Conservation (phyloP, 805 yeast genomes). For the Saturnispora diversa region DNA sequence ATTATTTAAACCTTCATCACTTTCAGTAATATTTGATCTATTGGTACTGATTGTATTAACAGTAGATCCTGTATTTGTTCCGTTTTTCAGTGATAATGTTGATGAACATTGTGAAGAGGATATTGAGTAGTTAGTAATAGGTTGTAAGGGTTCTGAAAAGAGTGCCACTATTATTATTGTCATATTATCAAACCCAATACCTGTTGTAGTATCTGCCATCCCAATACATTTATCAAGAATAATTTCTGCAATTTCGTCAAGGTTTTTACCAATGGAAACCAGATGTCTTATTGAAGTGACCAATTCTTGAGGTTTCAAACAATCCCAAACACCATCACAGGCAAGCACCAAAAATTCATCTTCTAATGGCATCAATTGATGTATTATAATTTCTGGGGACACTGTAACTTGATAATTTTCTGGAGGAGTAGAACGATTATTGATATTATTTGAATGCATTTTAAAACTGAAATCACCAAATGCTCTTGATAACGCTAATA, state of each 20-base stretch:
- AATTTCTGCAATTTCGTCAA: slow-evolving; percentile 51
- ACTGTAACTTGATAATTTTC: slow-evolving; percentile 76
- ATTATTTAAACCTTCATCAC: slow-evolving; percentile 31
- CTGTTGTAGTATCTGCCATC: slow-evolving; percentile 66
- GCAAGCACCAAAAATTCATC: slow-evolving; percentile 71
- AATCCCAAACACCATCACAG: slow-evolving; percentile 83
- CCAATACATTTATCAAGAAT: slow-evolving; percentile 58
- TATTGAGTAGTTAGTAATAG: background rate
- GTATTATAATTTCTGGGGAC: slow-evolving; percentile 66
- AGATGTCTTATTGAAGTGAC: slow-evolving; percentile 48
- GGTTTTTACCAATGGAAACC: slow-evolving; percentile 46
- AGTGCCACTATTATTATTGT: slow-evolving; percentile 51
- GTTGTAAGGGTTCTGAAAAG: background rate
- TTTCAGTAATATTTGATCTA: slow-evolving; percentile 1
- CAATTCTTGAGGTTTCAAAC: slow-evolving; percentile 49
- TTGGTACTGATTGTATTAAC: background rate
- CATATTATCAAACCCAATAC: slow-evolving; percentile 80
- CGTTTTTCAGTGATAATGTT: background rate
- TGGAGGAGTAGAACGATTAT: slow-evolving; percentile 33
- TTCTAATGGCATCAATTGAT: slow-evolving; percentile 39
- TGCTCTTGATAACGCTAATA: slow-evolving; percentile 49
- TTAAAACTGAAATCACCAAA: slow-evolving; percentile 62
- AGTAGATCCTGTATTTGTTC: slow-evolving; percentile 6
- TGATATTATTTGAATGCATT: slow-evolving; percentile 20
- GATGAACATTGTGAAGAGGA: slow-evolving; percentile 1